These are phyloP conservation scores for Tuber melanosporum DNA, from an alignment of 495 filamentous ascomycete species.

Conservation along the genomic window DNA sequence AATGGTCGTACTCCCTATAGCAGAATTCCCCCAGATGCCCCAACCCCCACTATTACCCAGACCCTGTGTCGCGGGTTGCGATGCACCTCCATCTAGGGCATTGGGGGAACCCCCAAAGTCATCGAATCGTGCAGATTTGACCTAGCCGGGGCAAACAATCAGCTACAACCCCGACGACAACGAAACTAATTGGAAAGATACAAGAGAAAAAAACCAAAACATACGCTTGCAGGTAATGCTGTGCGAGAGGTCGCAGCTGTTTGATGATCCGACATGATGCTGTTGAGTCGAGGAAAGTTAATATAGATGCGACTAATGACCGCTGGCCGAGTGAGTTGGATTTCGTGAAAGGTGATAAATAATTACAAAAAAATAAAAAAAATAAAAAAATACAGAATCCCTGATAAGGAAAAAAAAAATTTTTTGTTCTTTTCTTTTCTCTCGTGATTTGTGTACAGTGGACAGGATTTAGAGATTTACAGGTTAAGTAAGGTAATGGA, in stretches of 20 bases:
- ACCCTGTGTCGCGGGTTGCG: constrained; percentile 34
- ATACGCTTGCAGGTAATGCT: constrained; percentile 32
- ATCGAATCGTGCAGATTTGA: constrained; percentile 35
- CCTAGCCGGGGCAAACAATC: constrained; percentile 23
- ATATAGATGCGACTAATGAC: constrained; percentile 5
- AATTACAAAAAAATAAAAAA: constrained; percentile 9
- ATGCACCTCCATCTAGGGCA: constrained; percentile 33
- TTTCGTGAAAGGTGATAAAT: constrained; percentile 12
- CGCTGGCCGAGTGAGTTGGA: constrained; percentile 8
- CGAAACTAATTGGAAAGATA: constrained; percentile 4
- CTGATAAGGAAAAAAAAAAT: no score
- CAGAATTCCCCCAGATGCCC: constrained; percentile 35
- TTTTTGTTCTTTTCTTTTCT: background rate
- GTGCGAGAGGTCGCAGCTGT: constrained; percentile 35
- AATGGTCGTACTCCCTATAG: constrained; percentile 24
- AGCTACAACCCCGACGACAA: constrained; percentile 20
- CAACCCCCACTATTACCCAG: constrained; percentile 30
- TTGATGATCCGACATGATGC: constrained; percentile 39
- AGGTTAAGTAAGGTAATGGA: constrained; percentile 23
- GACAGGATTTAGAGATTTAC: constrained; percentile 29
- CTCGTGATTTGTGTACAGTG: constrained; percentile 34
- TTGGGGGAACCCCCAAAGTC: constrained; percentile 37
- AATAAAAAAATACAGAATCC: background rate
- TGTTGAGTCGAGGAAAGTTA: constrained; percentile 5
- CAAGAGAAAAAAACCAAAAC: constrained; percentile 11